phyloP scores from a whole-genome alignment of 2,329 filamentous ascomycete species.

The Trichoderma semiorbis region DNA sequence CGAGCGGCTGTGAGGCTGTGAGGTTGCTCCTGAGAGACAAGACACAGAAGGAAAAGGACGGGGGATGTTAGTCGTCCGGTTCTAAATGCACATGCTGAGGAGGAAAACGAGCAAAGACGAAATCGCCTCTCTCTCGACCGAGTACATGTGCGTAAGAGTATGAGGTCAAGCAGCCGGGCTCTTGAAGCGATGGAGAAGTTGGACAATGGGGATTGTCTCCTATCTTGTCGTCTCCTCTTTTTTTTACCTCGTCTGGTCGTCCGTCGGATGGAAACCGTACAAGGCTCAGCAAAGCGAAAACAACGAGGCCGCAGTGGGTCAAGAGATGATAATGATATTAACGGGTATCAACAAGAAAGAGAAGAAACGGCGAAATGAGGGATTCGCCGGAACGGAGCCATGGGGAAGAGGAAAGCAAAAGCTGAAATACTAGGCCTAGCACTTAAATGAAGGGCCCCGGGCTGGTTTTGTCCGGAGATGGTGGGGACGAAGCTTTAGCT shows the following conservation, averaged over 20 bases:
- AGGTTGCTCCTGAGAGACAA: background rate
- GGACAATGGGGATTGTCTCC: slow-evolving; percentile 6
- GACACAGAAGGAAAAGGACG: background rate
- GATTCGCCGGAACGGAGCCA: slow-evolving; percentile 9
- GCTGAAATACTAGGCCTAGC: slow-evolving; percentile 3
- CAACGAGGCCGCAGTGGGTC: slow-evolving; percentile 2
- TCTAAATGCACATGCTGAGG: slow-evolving; percentile 22
- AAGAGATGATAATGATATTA: background rate
- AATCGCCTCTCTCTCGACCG: slow-evolving; percentile 9
- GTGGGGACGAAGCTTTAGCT: slow-evolving; percentile 14
- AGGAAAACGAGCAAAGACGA: slow-evolving; percentile 7
- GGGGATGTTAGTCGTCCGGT: background rate
- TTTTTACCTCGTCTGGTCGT: slow-evolving; percentile 6
- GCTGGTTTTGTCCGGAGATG: slow-evolving; percentile 10
- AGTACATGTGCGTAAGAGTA: slow-evolving; percentile 11
- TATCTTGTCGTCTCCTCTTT: slow-evolving; percentile 14
- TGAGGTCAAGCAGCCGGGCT: background rate
- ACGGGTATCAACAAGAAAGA: background rate
- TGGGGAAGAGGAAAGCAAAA: background rate
- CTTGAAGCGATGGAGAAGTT: background rate
- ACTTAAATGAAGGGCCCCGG: slow-evolving; percentile 3
- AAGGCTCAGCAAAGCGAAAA: background rate
- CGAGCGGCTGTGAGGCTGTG: slow-evolving; percentile 14
- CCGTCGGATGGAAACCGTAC: background rate
- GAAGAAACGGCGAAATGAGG: slow-evolving; percentile 7